Percentiles rank a stretch among this genome's conserved stretches.
phyloP scores from a whole-genome alignment of 805 yeast species.

The Kodamaea restingae region DNA sequence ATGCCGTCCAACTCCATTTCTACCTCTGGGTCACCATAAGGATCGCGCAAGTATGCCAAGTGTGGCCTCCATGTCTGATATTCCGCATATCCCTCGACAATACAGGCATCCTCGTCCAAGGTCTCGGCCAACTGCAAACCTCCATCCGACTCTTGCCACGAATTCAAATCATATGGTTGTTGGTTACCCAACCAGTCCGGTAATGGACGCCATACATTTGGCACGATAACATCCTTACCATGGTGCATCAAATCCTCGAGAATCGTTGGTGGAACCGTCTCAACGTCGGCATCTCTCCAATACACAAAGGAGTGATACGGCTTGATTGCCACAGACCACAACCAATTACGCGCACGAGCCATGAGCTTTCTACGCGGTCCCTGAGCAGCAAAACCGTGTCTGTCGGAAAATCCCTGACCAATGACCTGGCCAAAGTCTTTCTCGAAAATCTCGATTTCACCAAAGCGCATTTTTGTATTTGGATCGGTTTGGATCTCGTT shows the following conservation, averaged over 20 bases:
- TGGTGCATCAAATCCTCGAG: slow-evolving; percentile 92
- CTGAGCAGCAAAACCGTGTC: slow-evolving; percentile 95
- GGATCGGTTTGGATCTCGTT: slow-evolving; percentile 61
- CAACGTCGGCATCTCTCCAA: slow-evolving; percentile 99
- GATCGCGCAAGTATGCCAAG: slow-evolving; percentile 89
- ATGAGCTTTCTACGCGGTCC: slow-evolving; percentile 91
- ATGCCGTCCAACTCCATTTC: slow-evolving; percentile 94
- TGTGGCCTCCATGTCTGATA: slow-evolving; percentile 98
- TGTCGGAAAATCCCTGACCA: slow-evolving; percentile 88
- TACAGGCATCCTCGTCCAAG: slow-evolving; percentile 89
- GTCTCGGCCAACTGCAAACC: slow-evolving; percentile 71
- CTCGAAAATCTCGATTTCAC: slow-evolving; percentile 81
- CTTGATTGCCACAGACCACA: slow-evolving; percentile 76
- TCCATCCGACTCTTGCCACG: slow-evolving; percentile 84
- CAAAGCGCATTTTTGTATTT: slow-evolving; percentile 62
- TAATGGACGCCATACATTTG: slow-evolving; percentile 88
- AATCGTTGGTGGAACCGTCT: slow-evolving; percentile 77
- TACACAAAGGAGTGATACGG: slow-evolving; percentile 95
- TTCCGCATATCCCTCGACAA: slow-evolving; percentile 96
- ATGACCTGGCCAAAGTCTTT: slow-evolving; percentile 91
- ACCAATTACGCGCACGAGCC: slow-evolving; percentile 96
- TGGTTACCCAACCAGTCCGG: slow-evolving; percentile 84
- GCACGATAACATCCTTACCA: slow-evolving; percentile 87
- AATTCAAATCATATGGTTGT: slow-evolving; percentile 80
- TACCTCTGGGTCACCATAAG: slow-evolving; percentile 89